Conservation (phyloP, 2,329 filamentous ascomycete species). For the Cryphonectria radicalis region DNA sequence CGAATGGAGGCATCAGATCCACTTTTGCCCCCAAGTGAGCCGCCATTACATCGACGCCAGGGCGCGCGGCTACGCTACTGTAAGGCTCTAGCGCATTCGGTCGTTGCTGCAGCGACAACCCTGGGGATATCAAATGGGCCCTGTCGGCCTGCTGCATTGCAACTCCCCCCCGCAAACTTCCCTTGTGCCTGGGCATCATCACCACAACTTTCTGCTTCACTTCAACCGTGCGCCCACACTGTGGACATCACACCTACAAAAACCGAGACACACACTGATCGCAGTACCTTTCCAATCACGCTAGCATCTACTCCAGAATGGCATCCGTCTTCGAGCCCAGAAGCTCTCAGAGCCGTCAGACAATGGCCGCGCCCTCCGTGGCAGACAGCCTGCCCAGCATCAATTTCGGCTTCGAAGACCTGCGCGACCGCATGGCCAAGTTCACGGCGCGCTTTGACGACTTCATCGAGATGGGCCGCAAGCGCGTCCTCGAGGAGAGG, state of each 20-base stretch:
- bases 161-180: neutral
- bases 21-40: constrained; percentile 18
- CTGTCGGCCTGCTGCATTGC: constrained; percentile 3
- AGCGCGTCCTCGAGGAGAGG: constrained; percentile 87
- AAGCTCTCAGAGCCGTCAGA: constrained; percentile 67
- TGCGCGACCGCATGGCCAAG: constrained; percentile 92
- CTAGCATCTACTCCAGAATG: constrained; percentile 45
- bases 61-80: constrained; percentile 1
- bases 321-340: constrained; percentile 70
- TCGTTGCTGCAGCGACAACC: constrained; percentile 31
- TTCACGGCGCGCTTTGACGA: constrained; percentile 91
- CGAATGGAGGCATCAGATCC: constrained; percentile 10
- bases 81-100: neutral
- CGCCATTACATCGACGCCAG: constrained; percentile 8
- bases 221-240: neutral
- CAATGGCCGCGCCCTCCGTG: constrained; percentile 66
- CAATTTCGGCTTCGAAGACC: constrained; percentile 94
- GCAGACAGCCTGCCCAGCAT: constrained; percentile 82
- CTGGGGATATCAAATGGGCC: neutral
- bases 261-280: neutral
- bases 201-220: neutral
- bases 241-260: neutral
- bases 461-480: constrained; percentile 90
- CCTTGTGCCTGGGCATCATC: neutral
- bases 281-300: neutral